Conservation (phyloP, 2,329 filamentous ascomycete species). For the Aspergillus sclerotialis region DNA sequence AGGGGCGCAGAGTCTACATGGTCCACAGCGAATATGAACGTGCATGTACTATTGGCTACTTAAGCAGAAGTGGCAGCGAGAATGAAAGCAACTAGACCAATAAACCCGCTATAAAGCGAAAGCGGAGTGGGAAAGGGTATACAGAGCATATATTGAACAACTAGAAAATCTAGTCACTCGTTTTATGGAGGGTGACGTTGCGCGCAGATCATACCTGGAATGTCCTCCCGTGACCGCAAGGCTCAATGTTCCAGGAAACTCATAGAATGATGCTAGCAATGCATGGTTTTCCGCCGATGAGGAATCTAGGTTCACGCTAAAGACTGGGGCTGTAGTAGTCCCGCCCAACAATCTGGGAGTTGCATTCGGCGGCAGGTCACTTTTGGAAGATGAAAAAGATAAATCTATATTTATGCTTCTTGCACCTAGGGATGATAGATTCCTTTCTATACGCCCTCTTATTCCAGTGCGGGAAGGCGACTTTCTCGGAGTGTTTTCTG, state of each 20-base stretch:
- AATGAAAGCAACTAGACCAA: too few species aligned
- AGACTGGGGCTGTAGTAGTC: slow-evolving; percentile 4
- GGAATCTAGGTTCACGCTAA: slow-evolving; percentile 5
- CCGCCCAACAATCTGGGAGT: slow-evolving; percentile 5
- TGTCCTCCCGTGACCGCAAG: slow-evolving; percentile 6
- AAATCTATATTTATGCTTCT: slow-evolving; percentile 10
- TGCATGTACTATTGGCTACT: too few species aligned
- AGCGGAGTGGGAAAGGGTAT: slow-evolving; percentile 9
- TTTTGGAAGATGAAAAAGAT: slow-evolving; percentile 4
- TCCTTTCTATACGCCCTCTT: slow-evolving; percentile 1
- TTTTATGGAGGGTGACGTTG: slow-evolving; percentile 6
- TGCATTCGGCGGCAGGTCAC: not conserved
- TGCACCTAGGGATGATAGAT: slow-evolving; percentile 4
- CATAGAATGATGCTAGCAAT: slow-evolving; percentile 10
- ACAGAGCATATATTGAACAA: slow-evolving; percentile 9
- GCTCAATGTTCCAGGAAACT: slow-evolving; percentile 3
- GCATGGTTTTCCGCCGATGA: slow-evolving; percentile 7
- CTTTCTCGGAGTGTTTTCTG: not conserved
- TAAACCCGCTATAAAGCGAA: too few species aligned
- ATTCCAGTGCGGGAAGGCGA: slow-evolving; percentile 1
- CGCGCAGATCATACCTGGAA: slow-evolving; percentile 4
- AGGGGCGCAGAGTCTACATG: too few species aligned
- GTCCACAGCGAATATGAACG: too few species aligned
- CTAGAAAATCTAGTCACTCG: slow-evolving; percentile 7
- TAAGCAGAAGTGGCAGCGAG: too few species aligned